phyloP scores from a whole-genome alignment of 768 basidiomycete genomes.

The Hortiboletus campestris region DNA sequence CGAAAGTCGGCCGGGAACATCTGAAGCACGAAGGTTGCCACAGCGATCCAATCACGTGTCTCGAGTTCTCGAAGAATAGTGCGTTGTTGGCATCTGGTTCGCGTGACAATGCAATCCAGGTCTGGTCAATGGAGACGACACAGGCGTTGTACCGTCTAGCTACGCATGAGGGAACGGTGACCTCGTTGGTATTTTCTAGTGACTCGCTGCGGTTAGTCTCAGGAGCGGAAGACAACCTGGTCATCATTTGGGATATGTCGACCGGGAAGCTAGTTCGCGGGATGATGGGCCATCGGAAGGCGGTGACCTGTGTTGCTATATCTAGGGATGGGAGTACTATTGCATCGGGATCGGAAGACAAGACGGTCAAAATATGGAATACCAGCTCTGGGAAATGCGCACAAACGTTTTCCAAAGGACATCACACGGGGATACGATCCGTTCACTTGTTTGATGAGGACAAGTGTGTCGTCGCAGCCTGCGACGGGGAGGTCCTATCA shows the following conservation, averaged over 20 bases:
- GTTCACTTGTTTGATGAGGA: constrained; percentile 14
- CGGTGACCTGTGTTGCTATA: constrained; percentile 16
- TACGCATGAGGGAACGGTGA: constrained; percentile 19
- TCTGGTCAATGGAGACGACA: constrained; percentile 24
- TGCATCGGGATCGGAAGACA: constrained; percentile 27
- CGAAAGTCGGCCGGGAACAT: constrained; percentile 17
- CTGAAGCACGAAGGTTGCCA: constrained; percentile 16
- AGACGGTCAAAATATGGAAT: constrained; percentile 26
- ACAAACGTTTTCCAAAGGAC: constrained; percentile 14
- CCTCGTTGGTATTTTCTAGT: constrained; percentile 19
- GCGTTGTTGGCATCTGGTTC: constrained; percentile 19
- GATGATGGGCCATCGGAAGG: constrained; percentile 21
- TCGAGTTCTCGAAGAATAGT: constrained; percentile 21
- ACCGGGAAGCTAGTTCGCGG: constrained; percentile 13
- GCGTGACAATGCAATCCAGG: constrained; percentile 12
- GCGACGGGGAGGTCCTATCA: constrained; percentile 4
- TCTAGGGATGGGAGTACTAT: constrained; percentile 16
- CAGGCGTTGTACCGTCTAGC: constrained; percentile 11
- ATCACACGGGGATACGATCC: constrained; percentile 10
- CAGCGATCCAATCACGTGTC: constrained; percentile 10
- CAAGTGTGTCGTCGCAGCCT: constrained; percentile 6
- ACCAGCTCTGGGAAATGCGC: constrained; percentile 13
- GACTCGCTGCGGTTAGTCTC: constrained; percentile 21
- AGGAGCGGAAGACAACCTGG: constrained; percentile 21
- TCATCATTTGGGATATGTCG: constrained; percentile 25